Percentiles rank a stretch among this genome's conserved stretches.
Conservation (phyloP, 2,329 filamentous ascomycete species). For the Pseudocercospora eumusae region DNA sequence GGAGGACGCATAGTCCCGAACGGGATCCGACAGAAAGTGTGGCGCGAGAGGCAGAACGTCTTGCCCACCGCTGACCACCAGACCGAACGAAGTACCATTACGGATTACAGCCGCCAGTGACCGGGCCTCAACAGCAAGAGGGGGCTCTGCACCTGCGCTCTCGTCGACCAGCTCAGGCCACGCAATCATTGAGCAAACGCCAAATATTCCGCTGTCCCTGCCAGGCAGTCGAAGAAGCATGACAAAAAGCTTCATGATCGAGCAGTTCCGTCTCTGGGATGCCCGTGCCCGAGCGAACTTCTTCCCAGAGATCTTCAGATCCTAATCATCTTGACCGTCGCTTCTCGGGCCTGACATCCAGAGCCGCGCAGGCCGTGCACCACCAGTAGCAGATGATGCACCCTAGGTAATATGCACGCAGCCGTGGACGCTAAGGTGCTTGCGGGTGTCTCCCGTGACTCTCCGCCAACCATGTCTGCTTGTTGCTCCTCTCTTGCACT, state of each 20-base stretch:
- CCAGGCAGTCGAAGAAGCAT: conserved; percentile 23
- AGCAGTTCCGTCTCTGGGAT: conserved; percentile 17
- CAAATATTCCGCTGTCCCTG: conserved; percentile 23
- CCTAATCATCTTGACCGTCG: conserved; percentile 20
- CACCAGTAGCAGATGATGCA: conserved; percentile 16
- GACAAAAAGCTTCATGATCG: conserved; percentile 25
- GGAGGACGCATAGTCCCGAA: conserved; percentile 16
- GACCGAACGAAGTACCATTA: conserved; percentile 16
- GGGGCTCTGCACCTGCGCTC: conserved; percentile 5
- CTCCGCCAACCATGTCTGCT: conserved; percentile 25
- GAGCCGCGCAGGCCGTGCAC: conserved; percentile 23
- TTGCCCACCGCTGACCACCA: conserved; percentile 7
- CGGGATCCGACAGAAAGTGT: conserved; percentile 23
- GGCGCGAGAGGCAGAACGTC: conserved; percentile 21
- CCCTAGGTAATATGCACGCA: conserved; percentile 27
- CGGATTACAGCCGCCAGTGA: conserved; percentile 21
- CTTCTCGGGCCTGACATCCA: conserved; percentile 19
- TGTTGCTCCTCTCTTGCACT: conserved; percentile 16
- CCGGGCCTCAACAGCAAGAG: conserved; percentile 14
- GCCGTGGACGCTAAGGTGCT: conserved; percentile 18
- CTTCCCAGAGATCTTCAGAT: conserved; percentile 29
- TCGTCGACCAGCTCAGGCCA: conserved; percentile 9
- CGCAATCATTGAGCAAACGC: conserved; percentile 26
- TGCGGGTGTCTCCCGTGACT: conserved; percentile 26
- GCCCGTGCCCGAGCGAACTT: conserved; percentile 26